Conservation (phyloP, 306 rosid genomes). For the Gynostemma pentaphyllum region DNA sequence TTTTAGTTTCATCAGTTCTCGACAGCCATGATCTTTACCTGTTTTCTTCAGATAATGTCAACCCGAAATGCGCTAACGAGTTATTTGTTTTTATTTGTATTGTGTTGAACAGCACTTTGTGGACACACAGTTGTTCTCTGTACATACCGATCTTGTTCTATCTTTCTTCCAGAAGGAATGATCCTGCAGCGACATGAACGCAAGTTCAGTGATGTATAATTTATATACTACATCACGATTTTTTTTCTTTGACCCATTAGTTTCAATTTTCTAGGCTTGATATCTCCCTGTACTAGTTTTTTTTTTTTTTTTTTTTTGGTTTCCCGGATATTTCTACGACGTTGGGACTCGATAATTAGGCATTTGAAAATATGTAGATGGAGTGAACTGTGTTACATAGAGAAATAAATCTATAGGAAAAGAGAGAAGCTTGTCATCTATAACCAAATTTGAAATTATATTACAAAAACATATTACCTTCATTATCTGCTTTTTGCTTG, state of each 20-base stretch:
- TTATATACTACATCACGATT: slow-evolving; percentile 14
- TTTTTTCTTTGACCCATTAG: slow-evolving; percentile 10
- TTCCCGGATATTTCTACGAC: slow-evolving; percentile 2
- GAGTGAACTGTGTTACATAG: slow-evolving; percentile 7
- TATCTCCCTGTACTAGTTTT: background rate
- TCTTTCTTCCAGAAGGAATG: slow-evolving; percentile 93
- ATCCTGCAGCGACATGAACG: slow-evolving; percentile 27
- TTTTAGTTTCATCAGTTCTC: background rate
- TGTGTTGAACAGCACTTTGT: slow-evolving; percentile 56
- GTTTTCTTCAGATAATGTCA: too few relatives aligned
- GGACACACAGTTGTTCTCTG: slow-evolving; percentile 91
- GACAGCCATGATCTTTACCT: background rate
- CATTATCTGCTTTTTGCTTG: too few relatives aligned
- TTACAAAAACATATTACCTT: too few relatives aligned
- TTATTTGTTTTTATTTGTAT: background rate
- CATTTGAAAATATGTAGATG: background rate
- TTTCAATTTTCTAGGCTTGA: slow-evolving; percentile 5
- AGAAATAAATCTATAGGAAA: slow-evolving; percentile 5
- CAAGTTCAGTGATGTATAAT: slow-evolving; percentile 42
- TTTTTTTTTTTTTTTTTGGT: background rate
- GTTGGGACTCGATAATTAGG: background rate
- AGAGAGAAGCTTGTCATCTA: background rate
- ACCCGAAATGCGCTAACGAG: background rate
- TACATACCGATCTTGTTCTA: slow-evolving; percentile 89
- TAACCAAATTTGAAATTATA: too few relatives aligned